Base-by-base conservation (phyloP, 2,329 filamentous ascomycete species). In the Trichoderma citrinoviride region DNA sequence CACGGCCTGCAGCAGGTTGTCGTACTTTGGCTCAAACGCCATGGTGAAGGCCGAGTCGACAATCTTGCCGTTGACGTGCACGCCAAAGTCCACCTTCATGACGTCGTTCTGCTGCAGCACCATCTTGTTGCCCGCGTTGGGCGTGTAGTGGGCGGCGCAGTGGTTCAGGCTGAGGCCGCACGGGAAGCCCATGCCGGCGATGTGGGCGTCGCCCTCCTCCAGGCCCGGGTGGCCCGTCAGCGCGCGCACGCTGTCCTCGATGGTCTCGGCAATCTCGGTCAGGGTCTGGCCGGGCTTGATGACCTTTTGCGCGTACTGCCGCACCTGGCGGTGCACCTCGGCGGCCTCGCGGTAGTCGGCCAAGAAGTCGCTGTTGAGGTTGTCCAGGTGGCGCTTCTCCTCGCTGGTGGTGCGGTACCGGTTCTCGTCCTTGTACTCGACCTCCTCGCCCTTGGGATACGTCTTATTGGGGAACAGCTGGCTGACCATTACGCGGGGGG, bases 281-380 rank as follows among this genome's bases (percentile, higher is more conserved):
- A 96, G 79, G 7, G 84, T 86, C 82, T 92, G 88, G 54, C 92
- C 92, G 0, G 92, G 92, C 80, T 90, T 90, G 73, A 95, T 91
- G 73, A 83, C 88, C 75, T 89, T 88, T 77, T 92, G 88, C 3
- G 90, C 91, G 84, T 90, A 93, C 76, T 92, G 88, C 57, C 92
- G 88, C 65, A 95, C 92, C 75, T 96, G 90, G 64, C 92, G 87
- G 76, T 96, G 92, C n/a, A 92, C 86, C 78, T 96, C 92, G n/a
- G 92, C 91, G 53, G 87, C 92, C 72, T 93, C 86, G 67, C 92
- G 88, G 76, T 93, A 96, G 73, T 96, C 92, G 67, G 84, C 82
- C 60, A 96, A 78, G 79, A 92, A 93, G 68, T 93, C 89, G 71
- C 86, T 88, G 77, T 93, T 91, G 81, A 93, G 86, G 72, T 91